Evolutionary conservation across 768 basidiomycete species (phyloP).

Genomic region (Megacollybia marginata): DNA sequence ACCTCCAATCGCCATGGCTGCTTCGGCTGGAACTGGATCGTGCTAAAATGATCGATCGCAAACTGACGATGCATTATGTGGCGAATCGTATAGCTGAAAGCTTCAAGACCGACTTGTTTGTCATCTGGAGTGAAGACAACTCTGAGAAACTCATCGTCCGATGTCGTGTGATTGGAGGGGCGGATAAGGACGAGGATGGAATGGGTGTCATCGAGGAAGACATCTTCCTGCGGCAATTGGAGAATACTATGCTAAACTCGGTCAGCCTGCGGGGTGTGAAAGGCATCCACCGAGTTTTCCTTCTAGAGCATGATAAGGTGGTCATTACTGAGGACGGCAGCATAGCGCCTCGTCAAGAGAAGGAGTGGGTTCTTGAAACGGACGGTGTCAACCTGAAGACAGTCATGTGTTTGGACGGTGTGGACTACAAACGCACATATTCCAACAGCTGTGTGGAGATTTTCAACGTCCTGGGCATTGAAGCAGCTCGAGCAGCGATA

Average conservation of each 20-base stretch:
- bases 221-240: slow-evolving; percentile 90
- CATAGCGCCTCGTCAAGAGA: slow-evolving; percentile 54
- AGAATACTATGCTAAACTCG: slow-evolving; percentile 93
- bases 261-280: slow-evolving; percentile 92
- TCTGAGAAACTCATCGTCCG: slow-evolving; percentile 96
- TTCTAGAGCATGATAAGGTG: slow-evolving; percentile 81
- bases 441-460: slow-evolving; percentile 97
- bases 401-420: slow-evolving; percentile 92
- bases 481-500: slow-evolving; percentile 91
- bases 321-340: slow-evolving; percentile 56
- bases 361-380: slow-evolving; percentile 97
- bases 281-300: slow-evolving; percentile 87
- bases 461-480: slow-evolving; percentile 92
- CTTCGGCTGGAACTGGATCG: slow-evolving; percentile 95
- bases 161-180: slow-evolving; percentile 82
- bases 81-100: slow-evolving; percentile 89
- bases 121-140: slow-evolving; percentile 99
- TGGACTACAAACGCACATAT: slow-evolving; percentile 88
- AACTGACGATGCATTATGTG: slow-evolving; percentile 91
- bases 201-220: slow-evolving; percentile 80
- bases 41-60: slow-evolving; percentile 96
- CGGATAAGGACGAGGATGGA: slow-evolving; percentile 82
- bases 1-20: slow-evolving; percentile 94
- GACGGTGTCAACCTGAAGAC: slow-evolving; percentile 94
- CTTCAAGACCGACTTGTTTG: slow-evolving; percentile 93